Conservation (phyloP, 345 rosid genomes). For the Hibiscus trionum region DNA sequence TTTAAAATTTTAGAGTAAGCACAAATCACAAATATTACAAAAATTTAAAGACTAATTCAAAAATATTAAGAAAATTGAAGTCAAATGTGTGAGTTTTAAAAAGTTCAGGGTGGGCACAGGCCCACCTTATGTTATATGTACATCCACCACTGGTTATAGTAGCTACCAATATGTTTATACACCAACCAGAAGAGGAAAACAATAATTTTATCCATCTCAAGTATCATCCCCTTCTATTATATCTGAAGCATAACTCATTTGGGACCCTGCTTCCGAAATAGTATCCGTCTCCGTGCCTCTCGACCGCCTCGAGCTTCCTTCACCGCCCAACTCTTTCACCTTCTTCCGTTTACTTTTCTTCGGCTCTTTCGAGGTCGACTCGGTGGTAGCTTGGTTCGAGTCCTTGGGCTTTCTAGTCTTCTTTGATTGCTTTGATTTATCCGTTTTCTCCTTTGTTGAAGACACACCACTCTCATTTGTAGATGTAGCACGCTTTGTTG, state of each 20-base stretch:
- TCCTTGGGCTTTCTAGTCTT: slow-evolving; percentile 24
- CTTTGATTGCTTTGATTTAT: slow-evolving; percentile 27
- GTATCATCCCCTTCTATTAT: slow-evolving; percentile 13
- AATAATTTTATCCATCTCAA: background rate
- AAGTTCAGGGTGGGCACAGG: too few relatives aligned
- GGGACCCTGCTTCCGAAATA: slow-evolving; percentile 31
- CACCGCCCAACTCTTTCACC: slow-evolving; percentile 27
- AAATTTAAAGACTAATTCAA: too few relatives aligned
- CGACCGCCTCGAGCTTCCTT: slow-evolving; percentile 27
- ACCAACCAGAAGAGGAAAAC: background rate
- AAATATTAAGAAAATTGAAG: too few relatives aligned
- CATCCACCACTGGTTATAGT: too few relatives aligned
- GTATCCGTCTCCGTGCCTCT: slow-evolving; percentile 17
- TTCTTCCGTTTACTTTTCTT: slow-evolving; percentile 50
- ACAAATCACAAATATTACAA: too few relatives aligned
- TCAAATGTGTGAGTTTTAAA: too few relatives aligned
- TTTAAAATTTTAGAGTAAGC: too few relatives aligned
- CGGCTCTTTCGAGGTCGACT: slow-evolving; percentile 19
- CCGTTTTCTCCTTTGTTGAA: slow-evolving; percentile 11
- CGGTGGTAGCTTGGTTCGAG: slow-evolving; percentile 17
- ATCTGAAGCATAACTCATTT: slow-evolving; percentile 6
- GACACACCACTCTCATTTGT: slow-evolving; percentile 10
- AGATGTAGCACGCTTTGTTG: slow-evolving; percentile 34
- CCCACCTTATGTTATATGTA: too few relatives aligned
- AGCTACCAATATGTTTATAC: background rate